Evolutionary conservation across 805 yeast genomes (phyloP).

Genomic region (Jamesozyma lodderae): DNA sequence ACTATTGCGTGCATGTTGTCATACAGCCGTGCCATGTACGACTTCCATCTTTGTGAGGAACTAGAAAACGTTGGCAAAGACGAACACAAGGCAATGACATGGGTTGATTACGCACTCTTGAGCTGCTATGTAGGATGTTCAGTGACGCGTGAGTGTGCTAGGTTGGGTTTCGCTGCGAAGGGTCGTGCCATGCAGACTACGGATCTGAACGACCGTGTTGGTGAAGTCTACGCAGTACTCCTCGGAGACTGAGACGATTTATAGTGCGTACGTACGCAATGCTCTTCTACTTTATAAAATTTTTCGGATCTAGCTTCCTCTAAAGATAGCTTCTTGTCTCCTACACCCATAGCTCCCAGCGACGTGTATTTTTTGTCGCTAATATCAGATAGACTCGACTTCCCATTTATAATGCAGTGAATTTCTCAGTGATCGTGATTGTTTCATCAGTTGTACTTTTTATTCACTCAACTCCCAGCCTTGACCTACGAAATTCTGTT

Average conservation of each 20-base stretch:
- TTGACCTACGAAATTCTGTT: too few species aligned
- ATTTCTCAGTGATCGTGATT: too few species aligned
- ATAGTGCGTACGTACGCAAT: neutral
- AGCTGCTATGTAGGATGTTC: conserved; percentile 68
- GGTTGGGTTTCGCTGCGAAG: conserved; percentile 51
- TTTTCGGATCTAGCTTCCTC: too few species aligned
- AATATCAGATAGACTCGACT: too few species aligned
- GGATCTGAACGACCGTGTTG: conserved; percentile 62
- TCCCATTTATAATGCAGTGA: too few species aligned
- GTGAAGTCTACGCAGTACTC: conserved; percentile 47
- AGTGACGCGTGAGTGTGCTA: conserved; percentile 56
- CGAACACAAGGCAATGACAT: conserved; percentile 17
- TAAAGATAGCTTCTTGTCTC: too few species aligned
- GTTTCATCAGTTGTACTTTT: too few species aligned
- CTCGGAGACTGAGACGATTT: conserved; percentile 16
- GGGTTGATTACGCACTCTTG: conserved; percentile 33
- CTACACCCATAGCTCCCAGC: too few species aligned
- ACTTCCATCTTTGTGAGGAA: conserved; percentile 49
- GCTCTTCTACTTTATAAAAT: too few species aligned
- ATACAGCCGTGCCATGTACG: conserved; percentile 66
- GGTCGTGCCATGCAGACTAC: conserved; percentile 82
- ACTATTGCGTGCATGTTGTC: conserved; percentile 71
- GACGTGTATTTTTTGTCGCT: too few species aligned
- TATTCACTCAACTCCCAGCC: too few species aligned
- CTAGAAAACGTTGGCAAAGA: conserved; percentile 21